Evolutionary conservation across 1,284 basidiomycete species (phyloP), one percentile per base, ranked within the genome.

Genomic region (Porogramme epimiltina): DNA sequence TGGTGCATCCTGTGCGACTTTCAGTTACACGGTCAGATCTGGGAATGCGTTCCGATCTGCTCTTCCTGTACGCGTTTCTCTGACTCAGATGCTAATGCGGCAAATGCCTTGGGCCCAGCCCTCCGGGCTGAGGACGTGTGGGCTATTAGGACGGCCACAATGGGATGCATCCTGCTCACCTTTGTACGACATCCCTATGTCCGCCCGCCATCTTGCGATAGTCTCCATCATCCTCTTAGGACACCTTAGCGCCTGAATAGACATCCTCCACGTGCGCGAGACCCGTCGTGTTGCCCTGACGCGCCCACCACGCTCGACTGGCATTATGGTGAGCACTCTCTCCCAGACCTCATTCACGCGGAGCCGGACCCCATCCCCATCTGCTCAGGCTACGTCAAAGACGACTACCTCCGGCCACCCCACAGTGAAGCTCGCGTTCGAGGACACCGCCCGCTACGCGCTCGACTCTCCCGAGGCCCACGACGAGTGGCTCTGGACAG

Each of bases 401-500:
- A 61, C 19, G 59, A 63, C 52, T 54, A 58, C 42, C 41, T 40
- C 48, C 45, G 54, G 54, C 11, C 43, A 52, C 9, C 54, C 42
- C 33, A 44, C 45, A 25, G 62, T 58, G 2, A 49, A 50, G 38
- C 49, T 58, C 41, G 33, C 41, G 3, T 28, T 54, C 41, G 62
- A 63, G 37, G 62, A 63, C 34, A 58, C 46, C 49, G 45, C 44
- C 28, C 58, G 55, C 11, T 63, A 57, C 49, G 19, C 52, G 13
- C 45, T 59, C 55, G 44, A 13, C 28, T 41, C 39, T 3, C 47
- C 53, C 34, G 45, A 58, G 37, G 47, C 62, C 5, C 34, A 45
- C 33, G 37, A 44, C 28, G 62, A 63, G 42, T 63, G 62, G 62
- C 52, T 59, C 41, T 62, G 48, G 50, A 63, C 56, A 18, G 51